Base-by-base conservation (phyloP, 1,284 basidiomycete genomes). In the Hemileia vastatrix region DNA sequence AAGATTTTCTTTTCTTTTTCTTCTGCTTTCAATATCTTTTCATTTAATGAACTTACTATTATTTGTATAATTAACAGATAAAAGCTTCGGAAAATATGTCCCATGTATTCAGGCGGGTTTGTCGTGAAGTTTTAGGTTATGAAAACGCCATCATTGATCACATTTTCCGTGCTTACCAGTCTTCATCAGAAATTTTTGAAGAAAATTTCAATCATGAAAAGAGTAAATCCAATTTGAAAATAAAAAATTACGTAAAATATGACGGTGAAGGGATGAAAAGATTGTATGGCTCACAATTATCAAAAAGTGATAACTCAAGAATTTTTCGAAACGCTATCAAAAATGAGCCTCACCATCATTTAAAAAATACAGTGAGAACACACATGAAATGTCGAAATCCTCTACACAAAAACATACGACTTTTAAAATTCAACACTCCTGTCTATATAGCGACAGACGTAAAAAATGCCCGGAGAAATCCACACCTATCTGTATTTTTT, bases 371-470 rank as follows among this genome's bases (percentile, higher is more conserved):
- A n/a, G 31, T 11, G 27, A 24, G 11, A n/a, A 66, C 48, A 48
- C 73, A 57, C 32, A 67, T 67, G n/a, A 64, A 66, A 1, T 73
- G 71, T 40, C 65, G 47, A 71, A 72, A 33, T 19, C 49, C 47
- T 0, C 56, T 72, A 2, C 65, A 70, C 36, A 64, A 66, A 18
- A 32, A 53, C 24, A 21, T 59, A 2, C 65, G 68, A 2, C 77
- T 83, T 23, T 64, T 68, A 15, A 69, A 70, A 3, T 78, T 87
- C 57, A 86, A 86, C 66, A 77, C 76, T 9, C 85, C 85, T 0
- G 70, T 89, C 21, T 89, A 82, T 75, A 79, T 89, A 63, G 83
- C 87, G 3, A 88, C 86, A 1, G 86, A 88, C 71, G 78, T 81
- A 8, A 60, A 63, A 3, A 53, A 67, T 6, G 72, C 74, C 11